These are phyloP conservation scores for Plenodomus biglobosus DNA, from an alignment of 2,329 filamentous ascomycete genomes.

Conservation along the genomic window DNA sequence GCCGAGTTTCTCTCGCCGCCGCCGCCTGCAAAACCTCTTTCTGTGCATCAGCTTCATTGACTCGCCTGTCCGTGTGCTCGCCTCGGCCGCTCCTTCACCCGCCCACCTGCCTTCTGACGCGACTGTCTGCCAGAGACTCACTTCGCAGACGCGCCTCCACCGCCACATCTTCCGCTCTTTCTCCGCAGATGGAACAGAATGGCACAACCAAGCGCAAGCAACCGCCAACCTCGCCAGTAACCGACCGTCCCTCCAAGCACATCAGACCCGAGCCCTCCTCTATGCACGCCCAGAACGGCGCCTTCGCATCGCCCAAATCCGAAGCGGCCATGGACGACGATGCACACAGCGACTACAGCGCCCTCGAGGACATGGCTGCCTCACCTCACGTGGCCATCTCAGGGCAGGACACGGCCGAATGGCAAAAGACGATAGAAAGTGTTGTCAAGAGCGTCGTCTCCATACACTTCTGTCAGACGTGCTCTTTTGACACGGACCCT, in stretches of 20 bases:
- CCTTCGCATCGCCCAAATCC: slow-evolving; percentile 21
- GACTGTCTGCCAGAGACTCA: slow-evolving; percentile 6
- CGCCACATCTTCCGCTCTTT: slow-evolving; percentile 3
- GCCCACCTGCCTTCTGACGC: slow-evolving; percentile 2
- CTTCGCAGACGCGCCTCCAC: slow-evolving; percentile 8
- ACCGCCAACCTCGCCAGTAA: slow-evolving; percentile 49
- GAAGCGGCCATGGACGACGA: slow-evolving; percentile 41
- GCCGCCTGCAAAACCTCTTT: slow-evolving; percentile 36
- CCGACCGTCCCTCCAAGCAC: slow-evolving; percentile 58
- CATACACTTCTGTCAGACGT: slow-evolving; percentile 98
- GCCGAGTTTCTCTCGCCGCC: slow-evolving; percentile 32
- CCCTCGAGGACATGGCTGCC: slow-evolving; percentile 44
- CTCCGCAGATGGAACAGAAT: slow-evolving; percentile 52
- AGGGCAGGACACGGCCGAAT: slow-evolving; percentile 72
- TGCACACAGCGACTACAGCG: slow-evolving; percentile 38
- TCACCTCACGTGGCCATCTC: slow-evolving; percentile 46
- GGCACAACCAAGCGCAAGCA: slow-evolving; percentile 59
- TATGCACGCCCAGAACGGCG: slow-evolving; percentile 43
- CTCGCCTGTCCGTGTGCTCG: slow-evolving; percentile 6
- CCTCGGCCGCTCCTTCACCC: slow-evolving; percentile 7
- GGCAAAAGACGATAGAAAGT: slow-evolving; percentile 92
- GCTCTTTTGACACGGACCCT: slow-evolving; percentile 95
- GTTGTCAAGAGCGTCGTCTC: slow-evolving; percentile 96
- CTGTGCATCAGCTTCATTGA: slow-evolving; percentile 14
- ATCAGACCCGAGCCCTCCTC: slow-evolving; percentile 52